Evolutionary conservation across 2,329 filamentous ascomycete species (phyloP).

Genomic region (Epichloe glyceriae): DNA sequence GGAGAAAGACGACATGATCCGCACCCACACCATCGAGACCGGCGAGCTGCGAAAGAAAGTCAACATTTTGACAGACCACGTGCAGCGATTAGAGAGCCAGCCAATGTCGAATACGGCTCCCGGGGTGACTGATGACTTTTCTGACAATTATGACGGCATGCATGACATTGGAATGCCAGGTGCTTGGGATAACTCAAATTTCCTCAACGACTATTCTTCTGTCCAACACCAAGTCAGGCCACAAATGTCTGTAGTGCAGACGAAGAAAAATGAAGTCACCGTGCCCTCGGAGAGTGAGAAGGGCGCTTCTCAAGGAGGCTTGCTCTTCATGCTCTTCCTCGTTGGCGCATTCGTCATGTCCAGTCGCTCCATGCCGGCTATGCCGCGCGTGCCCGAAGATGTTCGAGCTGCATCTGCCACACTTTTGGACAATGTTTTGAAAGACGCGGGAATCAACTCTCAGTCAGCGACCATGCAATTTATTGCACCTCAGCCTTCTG

Average conservation of each 20-base stretch:
- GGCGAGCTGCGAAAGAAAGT: conserved; percentile 89
- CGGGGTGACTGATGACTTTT: conserved; percentile 47
- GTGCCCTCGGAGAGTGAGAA: conserved; percentile 41
- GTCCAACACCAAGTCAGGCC: conserved; percentile 46
- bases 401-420: conserved; percentile 66
- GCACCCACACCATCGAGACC: conserved; percentile 77
- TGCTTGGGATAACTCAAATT: conserved; percentile 64
- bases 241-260: conserved; percentile 39
- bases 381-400: conserved; percentile 69
- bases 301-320: conserved; percentile 60
- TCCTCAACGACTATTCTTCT: conserved; percentile 59
- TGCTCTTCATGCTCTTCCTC: conserved; percentile 91
- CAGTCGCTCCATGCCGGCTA: conserved; percentile 58
- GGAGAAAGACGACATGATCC: conserved; percentile 87
- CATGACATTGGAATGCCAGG: conserved; percentile 70
- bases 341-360: conserved; percentile 94
- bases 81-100: conserved; percentile 54
- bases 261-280: conserved; percentile 34
- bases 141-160: conserved; percentile 66
- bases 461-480: conserved; percentile 29
- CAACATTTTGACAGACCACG: conserved; percentile 61
- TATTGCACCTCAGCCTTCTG: conserved; percentile 39
- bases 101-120: conserved; percentile 24
- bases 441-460: conserved; percentile 55
- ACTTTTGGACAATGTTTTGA: conserved; percentile 68